phyloP scores from a whole-genome alignment of 2,329 filamentous ascomycete species.

The Neofusicoccum ribis region DNA sequence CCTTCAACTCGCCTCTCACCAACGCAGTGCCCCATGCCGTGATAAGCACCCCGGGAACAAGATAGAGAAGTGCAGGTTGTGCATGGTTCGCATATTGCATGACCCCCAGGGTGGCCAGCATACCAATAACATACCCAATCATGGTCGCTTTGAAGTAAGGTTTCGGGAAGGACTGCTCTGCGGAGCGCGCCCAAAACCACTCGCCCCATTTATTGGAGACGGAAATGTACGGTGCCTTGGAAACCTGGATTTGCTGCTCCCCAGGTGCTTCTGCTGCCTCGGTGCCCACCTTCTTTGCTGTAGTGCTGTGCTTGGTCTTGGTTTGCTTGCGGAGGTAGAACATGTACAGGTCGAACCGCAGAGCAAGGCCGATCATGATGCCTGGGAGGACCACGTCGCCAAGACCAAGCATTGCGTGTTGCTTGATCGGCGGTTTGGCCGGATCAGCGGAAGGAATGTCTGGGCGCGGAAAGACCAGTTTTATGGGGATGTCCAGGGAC shows the following conservation, averaged over 20 bases:
- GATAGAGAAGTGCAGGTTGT: conserved; percentile 87
- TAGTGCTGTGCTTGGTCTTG: neutral
- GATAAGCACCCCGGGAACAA: conserved; percentile 81
- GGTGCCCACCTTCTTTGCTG: conserved; percentile 16
- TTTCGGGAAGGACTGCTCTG: conserved; percentile 65
- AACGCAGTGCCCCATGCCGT: conserved; percentile 74
- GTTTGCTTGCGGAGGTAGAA: conserved; percentile 71
- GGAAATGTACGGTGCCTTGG: conserved; percentile 44
- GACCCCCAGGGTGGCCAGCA: conserved; percentile 73
- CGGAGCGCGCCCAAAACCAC: conserved; percentile 68
- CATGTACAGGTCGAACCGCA: conserved; percentile 88
- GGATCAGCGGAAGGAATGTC: conserved; percentile 47
- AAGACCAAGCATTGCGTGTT: conserved; percentile 76
- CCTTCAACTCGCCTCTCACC: conserved; percentile 66
- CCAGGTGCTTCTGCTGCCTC: conserved; percentile 1
- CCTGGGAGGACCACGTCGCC: conserved; percentile 95
- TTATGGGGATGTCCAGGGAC: conserved; percentile 87
- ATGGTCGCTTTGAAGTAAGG: conserved; percentile 81
- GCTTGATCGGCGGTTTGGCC: conserved; percentile 32
- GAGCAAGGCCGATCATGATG: conserved; percentile 81
- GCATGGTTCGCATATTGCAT: conserved; percentile 78
- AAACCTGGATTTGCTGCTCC: conserved; percentile 11
- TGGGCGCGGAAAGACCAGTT: conserved; percentile 78
- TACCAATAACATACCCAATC: conserved; percentile 73
- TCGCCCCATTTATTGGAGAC: conserved; percentile 78